Evolutionary conservation across 2,329 filamentous ascomycete genomes (phyloP), one percentile per base, ranked within the genome.

Genomic region (Pseudogymnoascus sp.): DNA sequence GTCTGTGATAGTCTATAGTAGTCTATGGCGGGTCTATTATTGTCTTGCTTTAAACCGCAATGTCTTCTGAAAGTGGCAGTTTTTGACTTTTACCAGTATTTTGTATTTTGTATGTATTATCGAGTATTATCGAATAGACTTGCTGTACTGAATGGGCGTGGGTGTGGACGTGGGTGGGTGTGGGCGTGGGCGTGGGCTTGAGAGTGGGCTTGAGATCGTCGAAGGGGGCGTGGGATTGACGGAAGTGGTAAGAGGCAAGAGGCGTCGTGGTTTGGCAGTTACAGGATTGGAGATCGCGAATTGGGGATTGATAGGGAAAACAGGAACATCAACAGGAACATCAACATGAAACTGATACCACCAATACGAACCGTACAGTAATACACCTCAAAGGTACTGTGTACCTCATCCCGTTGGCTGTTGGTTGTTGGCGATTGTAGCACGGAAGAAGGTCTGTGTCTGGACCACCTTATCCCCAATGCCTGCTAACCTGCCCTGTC

Each of bases 31-130:
- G 41, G 9, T n/a, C 16, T 38, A 33, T 38, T 58, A n/a, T 58
- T 58, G 52, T 35, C 28, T 58, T 35, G 52, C 23, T 58, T 58
- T 58, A 38, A 19, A 14, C 12, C 16, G 52, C 52, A 58, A 58
- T 58, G 52, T 58, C 23, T 58, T 19, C 12, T 58, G 19, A 28
- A 28, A 33, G 52, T 22, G 12, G 33, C 11, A 22, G 19, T 5
- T 38, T n/a, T 1, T 19, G n/a, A 3, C 25, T 28, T 28, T 28
- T 8, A 30, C 5, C 28, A 7, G 6, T 19, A 19, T 19, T 19
- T 19, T 19, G 19, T 19, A 19, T 19, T 19, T 19, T 19, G 19
- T 19, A 19, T 19, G 19, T 19, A 19, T 8, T 30, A n/a, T 5
- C 12, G 35, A 30, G 7, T 19, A 11, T 42, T 42, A 45, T 45